These are phyloP conservation scores for Chimonanthus praecox DNA, from an alignment of 164 flowering plant species.

Conservation along the genomic window DNA sequence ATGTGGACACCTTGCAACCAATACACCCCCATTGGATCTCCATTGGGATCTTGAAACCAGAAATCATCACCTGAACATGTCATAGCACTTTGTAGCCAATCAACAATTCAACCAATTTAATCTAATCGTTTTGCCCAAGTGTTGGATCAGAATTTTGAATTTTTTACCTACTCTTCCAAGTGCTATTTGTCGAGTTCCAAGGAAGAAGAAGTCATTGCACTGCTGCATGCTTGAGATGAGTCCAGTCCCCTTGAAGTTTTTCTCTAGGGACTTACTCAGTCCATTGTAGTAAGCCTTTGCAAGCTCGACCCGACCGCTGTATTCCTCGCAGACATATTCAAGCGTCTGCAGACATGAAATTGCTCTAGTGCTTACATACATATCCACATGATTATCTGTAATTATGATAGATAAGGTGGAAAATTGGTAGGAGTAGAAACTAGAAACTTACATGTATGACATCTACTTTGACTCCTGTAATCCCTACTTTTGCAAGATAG, in stretches of 20 bases:
- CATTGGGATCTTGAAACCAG: conserved; percentile 77
- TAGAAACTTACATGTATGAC: conserved; percentile 75
- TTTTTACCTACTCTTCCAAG: conserved; percentile 79
- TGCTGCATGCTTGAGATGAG: conserved; percentile 96
- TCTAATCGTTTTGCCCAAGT: not conserved
- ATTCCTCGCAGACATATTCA: conserved; percentile 75
- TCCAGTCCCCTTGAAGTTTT: conserved; percentile 80
- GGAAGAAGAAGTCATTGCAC: conserved; percentile 89
- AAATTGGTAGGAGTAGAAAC: not conserved
- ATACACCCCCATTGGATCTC: conserved; percentile 75
- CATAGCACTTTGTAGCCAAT: not conserved
- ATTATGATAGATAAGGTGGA: not conserved
- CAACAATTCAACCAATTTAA: too few relatives aligned
- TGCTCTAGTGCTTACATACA: not conserved
- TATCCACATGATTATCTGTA: not conserved
- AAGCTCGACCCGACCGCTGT: conserved; percentile 77
- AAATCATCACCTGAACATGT: conserved; percentile 66
- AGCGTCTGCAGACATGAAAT: conserved; percentile 38
- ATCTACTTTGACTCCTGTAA: conserved; percentile 89
- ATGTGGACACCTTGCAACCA: conserved; percentile 97
- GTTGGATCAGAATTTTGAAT: not conserved
- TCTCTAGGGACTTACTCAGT: conserved; percentile 51
- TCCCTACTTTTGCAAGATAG: conserved; percentile 63
- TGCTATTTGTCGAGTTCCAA: conserved; percentile 66
- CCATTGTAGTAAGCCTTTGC: conserved; percentile 81